Percentiles rank a stretch among this genome's conserved stretches.
These are phyloP conservation scores for Amaranthus hypochondriacus DNA, from an alignment of 148 eudicot species.

Conservation along the genomic window DNA sequence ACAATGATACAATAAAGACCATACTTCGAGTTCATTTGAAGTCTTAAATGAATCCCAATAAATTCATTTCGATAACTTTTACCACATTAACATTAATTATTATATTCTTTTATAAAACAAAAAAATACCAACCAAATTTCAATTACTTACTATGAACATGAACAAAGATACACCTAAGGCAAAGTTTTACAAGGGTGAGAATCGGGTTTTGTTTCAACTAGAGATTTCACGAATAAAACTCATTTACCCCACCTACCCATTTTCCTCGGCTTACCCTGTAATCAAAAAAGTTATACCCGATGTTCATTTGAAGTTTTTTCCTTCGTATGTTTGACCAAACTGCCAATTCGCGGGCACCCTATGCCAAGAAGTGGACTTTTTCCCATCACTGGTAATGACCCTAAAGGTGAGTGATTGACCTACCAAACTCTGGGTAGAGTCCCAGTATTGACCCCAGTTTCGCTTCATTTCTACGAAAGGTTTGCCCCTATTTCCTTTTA, in stretches of 20 bases:
- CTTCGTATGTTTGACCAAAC: constrained; percentile 58
- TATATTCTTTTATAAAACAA: too few species aligned
- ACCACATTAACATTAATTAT: too few species aligned
- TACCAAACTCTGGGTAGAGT: constrained; percentile 32
- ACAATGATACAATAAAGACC: too few species aligned
- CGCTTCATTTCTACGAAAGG: constrained; percentile 50
- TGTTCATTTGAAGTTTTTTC: constrained; percentile 41
- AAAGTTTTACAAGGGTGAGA: background rate
- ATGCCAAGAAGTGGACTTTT: constrained; percentile 42
- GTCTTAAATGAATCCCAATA: too few species aligned
- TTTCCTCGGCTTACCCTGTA: background rate
- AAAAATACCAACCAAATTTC: too few species aligned
- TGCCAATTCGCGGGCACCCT: constrained; percentile 48
- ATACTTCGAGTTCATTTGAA: too few species aligned
- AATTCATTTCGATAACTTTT: too few species aligned
- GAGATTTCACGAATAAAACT: too few species aligned
- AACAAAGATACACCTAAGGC: background rate
- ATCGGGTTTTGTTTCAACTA: too few species aligned
- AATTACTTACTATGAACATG: background rate
- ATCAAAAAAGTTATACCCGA: background rate
- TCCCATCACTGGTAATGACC: constrained; percentile 48
- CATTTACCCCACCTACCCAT: background rate
- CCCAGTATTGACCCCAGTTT: constrained; percentile 74
- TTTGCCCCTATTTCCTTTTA: constrained; percentile 41
- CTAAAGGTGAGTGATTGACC: constrained; percentile 50